These are phyloP conservation scores for Sonneratia caseolaris DNA, from an alignment of 345 rosid genomes.

Conservation along the genomic window DNA sequence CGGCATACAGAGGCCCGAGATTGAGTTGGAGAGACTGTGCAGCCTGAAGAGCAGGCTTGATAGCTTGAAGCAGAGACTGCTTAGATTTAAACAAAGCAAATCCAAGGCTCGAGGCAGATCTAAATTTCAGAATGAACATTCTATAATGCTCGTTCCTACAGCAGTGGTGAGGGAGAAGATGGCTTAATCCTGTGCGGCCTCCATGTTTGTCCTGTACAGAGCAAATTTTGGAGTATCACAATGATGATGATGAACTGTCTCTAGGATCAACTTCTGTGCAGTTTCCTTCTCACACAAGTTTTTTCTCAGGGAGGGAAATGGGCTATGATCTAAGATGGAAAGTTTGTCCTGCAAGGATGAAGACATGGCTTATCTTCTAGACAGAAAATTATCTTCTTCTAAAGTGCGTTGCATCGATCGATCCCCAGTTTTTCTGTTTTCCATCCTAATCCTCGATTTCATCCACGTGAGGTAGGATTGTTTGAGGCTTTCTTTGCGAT, in stretches of 20 bases:
- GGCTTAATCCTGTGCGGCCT: slow-evolving; percentile 10
- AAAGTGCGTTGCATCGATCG: no score
- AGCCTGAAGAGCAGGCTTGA: slow-evolving; percentile 44
- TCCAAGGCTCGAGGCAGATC: slow-evolving; percentile 27
- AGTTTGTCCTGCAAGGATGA: no score
- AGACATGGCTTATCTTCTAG: no score
- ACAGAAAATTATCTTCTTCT: no score
- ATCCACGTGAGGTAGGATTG: no score
- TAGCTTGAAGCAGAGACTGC: slow-evolving; percentile 37
- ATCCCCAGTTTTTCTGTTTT: no score
- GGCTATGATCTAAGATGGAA: no score
- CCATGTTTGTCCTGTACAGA: not conserved
- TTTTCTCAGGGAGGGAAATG: not conserved
- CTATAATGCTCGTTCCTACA: slow-evolving; percentile 56
- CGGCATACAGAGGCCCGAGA: slow-evolving; percentile 31
- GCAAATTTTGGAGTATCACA: not conserved
- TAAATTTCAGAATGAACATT: slow-evolving; percentile 20
- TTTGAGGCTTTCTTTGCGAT: no score
- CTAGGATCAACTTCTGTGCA: not conserved
- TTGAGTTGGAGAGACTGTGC: slow-evolving; percentile 59
- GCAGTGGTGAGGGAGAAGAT: slow-evolving; percentile 63
- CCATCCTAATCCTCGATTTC: no score
- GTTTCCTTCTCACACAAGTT: not conserved
- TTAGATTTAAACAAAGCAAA: slow-evolving; percentile 25
- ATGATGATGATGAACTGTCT: not conserved